Percentiles rank a stretch among this genome's conserved stretches.
Conservation (phyloP, 257 asterid genomes). For the Plectranthus barbatus region DNA sequence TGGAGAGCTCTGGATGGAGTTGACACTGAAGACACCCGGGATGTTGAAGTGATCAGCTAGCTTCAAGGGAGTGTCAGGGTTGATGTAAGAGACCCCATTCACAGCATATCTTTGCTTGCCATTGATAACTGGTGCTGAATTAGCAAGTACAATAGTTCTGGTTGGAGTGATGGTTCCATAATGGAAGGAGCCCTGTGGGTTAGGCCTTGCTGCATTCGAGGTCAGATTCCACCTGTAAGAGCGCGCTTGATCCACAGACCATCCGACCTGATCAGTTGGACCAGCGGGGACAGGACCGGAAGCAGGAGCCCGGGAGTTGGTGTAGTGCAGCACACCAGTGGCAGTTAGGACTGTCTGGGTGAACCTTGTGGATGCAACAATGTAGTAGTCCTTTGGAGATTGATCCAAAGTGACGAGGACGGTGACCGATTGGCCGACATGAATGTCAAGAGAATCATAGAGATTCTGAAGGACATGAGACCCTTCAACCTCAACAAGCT, state of each 20-base stretch:
- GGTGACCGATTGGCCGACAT: constrained; percentile 69
- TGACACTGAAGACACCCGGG: constrained; percentile 56
- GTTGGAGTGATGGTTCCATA: constrained; percentile 53
- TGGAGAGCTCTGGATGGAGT: not conserved
- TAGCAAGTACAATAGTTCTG: constrained; percentile 58
- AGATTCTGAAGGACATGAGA: constrained; percentile 69
- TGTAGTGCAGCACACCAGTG: constrained; percentile 53
- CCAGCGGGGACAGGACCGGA: constrained; percentile 60
- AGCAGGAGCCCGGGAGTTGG: constrained; percentile 44
- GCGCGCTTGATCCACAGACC: constrained; percentile 88
- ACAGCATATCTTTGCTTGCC: constrained; percentile 78
- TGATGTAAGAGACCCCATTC: constrained; percentile 57
- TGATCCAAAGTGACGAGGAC: constrained; percentile 68
- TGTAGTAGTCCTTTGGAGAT: constrained; percentile 59
- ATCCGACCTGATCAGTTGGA: constrained; percentile 31
- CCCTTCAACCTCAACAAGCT: constrained; percentile 86
- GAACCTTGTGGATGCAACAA: constrained; percentile 79
- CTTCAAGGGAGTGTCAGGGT: constrained; percentile 77
- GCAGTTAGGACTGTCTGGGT: constrained; percentile 28
- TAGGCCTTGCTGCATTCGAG: constrained; percentile 94
- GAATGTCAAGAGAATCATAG: constrained; percentile 69
- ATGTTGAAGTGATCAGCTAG: constrained; percentile 83
- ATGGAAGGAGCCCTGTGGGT: constrained; percentile 92
- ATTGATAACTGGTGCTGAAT: constrained; percentile 53
- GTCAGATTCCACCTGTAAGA: constrained; percentile 88